Base-by-base conservation (phyloP, 2,329 filamentous ascomycete species). In the Alternaria arbusti region DNA sequence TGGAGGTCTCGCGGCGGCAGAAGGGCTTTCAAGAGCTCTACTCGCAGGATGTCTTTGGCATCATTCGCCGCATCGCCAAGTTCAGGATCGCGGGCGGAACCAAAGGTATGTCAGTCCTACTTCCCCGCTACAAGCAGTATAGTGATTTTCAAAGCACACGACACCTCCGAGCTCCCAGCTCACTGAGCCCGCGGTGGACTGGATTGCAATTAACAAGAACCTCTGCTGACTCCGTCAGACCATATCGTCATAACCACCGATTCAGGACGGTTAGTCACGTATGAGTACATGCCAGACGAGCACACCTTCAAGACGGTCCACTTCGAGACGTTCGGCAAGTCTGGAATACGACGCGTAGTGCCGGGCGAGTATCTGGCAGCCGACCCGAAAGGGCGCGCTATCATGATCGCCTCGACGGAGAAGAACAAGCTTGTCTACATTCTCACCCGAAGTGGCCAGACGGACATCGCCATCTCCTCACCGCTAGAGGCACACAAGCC, bases 351-450 rank as follows among this genome's bases (percentile, higher is more conserved):
- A 61, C 90, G 96, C 74, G 95, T 98, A 40, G 89, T 99, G 47
- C 96, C 96, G 3, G 96, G 96, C 64, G 94, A 99, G 80, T 99
- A 97, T 76, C 87, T 99, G 26, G 96, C 95, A 7, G 93, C 93
- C 56, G 96, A 99, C 76, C 96, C 96, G 26, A 97, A 97, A 81
- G 96, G 96, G 59, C 89, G 96, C 83, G 96, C 96, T 59, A 97
- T 95, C 77, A 86, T 99, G 78, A 92, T 98, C 65, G 94, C 96
- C 10, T 95, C 94, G 6, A 87, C 95, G 59, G 96, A 99, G 83
- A 99, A 99, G 87, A 99, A 98, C 84, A 99, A 99, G 84, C 91
- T 99, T 60, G 96, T 99, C 71, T 99, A 99, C 82, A 95, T 99
- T 74, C 86, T 99, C 71, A 98, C 98, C 81, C 91, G 96, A 69